Conservation (phyloP, 2,329 filamentous ascomycete species). For the Pestalotiopsis sp. region DNA sequence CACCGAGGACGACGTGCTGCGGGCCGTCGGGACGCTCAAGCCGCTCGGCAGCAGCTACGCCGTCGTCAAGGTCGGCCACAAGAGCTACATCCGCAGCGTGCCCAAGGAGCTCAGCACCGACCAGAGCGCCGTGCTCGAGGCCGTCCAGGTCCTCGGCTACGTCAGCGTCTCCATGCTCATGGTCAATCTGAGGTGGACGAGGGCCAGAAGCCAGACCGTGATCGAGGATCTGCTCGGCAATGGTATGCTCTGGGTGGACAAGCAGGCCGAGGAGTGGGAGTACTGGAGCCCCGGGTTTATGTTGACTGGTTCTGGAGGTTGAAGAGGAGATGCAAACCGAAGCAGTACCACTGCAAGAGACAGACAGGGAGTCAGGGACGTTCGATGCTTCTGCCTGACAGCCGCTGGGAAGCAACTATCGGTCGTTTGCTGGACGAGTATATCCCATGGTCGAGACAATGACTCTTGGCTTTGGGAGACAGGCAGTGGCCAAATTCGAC, state of each 20-base stretch:
- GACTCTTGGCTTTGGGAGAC: no score
- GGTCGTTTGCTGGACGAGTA: no score
- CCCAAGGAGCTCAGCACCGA: conserved; percentile 95
- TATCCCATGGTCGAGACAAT: no score
- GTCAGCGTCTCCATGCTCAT: conserved; percentile 89
- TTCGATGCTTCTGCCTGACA: neutral
- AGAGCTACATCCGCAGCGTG: conserved; percentile 87
- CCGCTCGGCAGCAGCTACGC: conserved; percentile 89
- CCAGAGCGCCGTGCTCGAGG: conserved; percentile 90
- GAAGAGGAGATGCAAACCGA: conserved; percentile 1
- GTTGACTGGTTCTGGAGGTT: conserved; percentile 23
- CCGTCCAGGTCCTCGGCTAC: conserved; percentile 85
- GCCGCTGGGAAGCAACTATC: neutral
- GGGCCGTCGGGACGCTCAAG: conserved; percentile 83
- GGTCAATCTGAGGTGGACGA: conserved; percentile 84
- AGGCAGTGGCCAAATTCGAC: no score
- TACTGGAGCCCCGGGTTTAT: conserved; percentile 85
- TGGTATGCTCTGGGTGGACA: conserved; percentile 93
- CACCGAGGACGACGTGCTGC: conserved; percentile 89
- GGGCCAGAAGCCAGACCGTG: conserved; percentile 82
- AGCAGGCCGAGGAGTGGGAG: conserved; percentile 82
- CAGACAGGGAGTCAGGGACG: neutral
- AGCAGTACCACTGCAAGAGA: neutral
- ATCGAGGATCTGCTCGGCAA: conserved; percentile 88
- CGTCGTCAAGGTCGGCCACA: conserved; percentile 80